Conservation (phyloP, 306 rosid genomes). For the Quercus bicolor region DNA sequence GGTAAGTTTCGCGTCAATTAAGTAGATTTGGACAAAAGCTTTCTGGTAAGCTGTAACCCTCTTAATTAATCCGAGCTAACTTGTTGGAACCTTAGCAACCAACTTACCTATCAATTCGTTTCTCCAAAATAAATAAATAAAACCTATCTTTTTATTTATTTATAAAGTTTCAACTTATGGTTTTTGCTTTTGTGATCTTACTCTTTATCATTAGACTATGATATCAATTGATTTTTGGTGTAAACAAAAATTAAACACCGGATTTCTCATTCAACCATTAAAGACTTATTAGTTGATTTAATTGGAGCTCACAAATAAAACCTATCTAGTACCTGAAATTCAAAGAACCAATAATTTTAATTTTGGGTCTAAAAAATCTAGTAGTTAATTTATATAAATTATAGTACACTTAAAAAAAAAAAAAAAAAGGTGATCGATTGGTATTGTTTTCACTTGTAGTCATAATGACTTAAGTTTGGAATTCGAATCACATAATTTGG, state of each 20-base stretch:
- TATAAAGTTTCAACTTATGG: too few relatives aligned
- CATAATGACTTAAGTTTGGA: not conserved
- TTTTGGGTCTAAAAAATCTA: not conserved
- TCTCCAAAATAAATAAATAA: too few relatives aligned
- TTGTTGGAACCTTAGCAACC: not conserved
- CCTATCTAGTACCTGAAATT: not conserved
- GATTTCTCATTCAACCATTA: too few relatives aligned
- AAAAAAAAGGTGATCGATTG: not conserved
- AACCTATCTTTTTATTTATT: too few relatives aligned
- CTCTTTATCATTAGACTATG: too few relatives aligned
- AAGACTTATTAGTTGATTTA: too few relatives aligned
- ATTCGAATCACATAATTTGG: not conserved
- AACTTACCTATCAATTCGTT: slow-evolving; percentile 16
- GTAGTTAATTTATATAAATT: not conserved
- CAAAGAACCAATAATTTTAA: not conserved
- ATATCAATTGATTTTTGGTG: too few relatives aligned
- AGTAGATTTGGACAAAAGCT: not conserved
- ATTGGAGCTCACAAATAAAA: fast-evolving
- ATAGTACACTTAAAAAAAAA: not conserved
- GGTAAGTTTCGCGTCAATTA: slow-evolving; percentile 24
- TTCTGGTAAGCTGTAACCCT: not conserved
- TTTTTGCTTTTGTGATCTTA: fast-evolving
- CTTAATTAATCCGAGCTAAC: not conserved
- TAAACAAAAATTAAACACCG: fast-evolving
- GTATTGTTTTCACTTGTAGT: not conserved